phyloP scores from a whole-genome alignment of 139 green algal species.

The Closterium sp. region DNA sequence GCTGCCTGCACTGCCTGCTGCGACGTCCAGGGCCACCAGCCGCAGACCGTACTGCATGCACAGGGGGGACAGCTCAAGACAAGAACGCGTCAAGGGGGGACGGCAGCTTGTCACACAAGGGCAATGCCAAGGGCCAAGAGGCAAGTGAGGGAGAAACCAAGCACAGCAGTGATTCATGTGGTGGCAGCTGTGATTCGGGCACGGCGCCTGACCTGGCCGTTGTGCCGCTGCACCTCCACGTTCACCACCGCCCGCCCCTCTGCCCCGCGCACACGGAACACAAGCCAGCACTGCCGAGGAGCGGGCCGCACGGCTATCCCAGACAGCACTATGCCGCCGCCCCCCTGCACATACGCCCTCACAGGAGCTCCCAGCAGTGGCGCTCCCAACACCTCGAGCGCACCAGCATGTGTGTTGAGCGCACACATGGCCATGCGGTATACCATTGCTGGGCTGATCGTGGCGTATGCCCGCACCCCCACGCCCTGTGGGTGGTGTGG shows the following conservation, averaged over 20 bases:
- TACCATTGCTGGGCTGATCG: slow-evolving; percentile 45
- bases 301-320: slow-evolving; percentile 3
- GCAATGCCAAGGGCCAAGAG: neutral
- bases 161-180: neutral
- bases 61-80: neutral
- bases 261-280: slow-evolving; percentile 53
- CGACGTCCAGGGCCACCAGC: neutral
- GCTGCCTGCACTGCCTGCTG: neutral
- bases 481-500: neutral
- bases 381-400: slow-evolving; percentile 57
- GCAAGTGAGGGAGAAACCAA: neutral
- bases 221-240: neutral
- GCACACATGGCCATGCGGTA: slow-evolving; percentile 51
- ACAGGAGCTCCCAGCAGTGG: slow-evolving; percentile 50
- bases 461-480: slow-evolving; percentile 17
- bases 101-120: neutral
- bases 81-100: neutral
- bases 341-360: slow-evolving; percentile 55
- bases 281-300: slow-evolving; percentile 45
- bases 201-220: neutral
- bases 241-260: slow-evolving; percentile 47
- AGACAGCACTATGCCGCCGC: slow-evolving; percentile 50
- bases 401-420: slow-evolving; percentile 41
- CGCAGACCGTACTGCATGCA: neutral
- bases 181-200: neutral